Percentiles rank a stretch among this genome's conserved stretches.
These are phyloP conservation scores for Debaryomyces sp. DNA, from an alignment of 1,139 yeast species.

Conservation along the genomic window DNA sequence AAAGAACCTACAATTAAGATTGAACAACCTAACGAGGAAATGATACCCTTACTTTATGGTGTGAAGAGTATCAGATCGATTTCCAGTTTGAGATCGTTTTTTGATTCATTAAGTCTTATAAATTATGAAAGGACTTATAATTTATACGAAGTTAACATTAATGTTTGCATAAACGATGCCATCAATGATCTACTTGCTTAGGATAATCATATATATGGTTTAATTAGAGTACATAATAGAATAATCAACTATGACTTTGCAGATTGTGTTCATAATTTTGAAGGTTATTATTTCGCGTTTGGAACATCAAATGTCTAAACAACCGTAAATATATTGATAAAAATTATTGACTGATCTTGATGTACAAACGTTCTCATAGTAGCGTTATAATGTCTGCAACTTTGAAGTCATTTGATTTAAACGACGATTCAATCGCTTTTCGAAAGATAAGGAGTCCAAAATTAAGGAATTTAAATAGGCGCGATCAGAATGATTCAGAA, in stretches of 20 bases:
- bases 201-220: neutral
- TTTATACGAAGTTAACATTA: slow-evolving; percentile 50
- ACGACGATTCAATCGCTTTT: slow-evolving; percentile 3
- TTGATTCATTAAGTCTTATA: slow-evolving; percentile 68
- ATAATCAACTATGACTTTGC: neutral
- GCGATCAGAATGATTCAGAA: neutral
- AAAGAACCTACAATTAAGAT: slow-evolving; percentile 37
- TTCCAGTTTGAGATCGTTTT: slow-evolving; percentile 64
- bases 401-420: slow-evolving; percentile 13
- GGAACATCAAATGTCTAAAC: slow-evolving; percentile 3
- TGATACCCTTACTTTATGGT: slow-evolving; percentile 52
- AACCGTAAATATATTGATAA: neutral
- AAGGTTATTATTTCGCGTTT: slow-evolving; percentile 4
- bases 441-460: slow-evolving; percentile 1
- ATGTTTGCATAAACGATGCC: slow-evolving; percentile 55
- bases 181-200: slow-evolving; percentile 44
- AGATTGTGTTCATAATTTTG: neutral
- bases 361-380: neutral
- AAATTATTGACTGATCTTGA: neutral
- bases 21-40: slow-evolving; percentile 23
- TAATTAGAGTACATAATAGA: neutral
- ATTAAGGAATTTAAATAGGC: neutral
- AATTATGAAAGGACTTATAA: slow-evolving; percentile 75
- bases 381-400: slow-evolving; percentile 13
- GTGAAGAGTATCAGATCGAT: slow-evolving; percentile 45